These are phyloP conservation scores for Didymella keratinophila DNA, from an alignment of 2,329 filamentous ascomycete genomes.

Conservation along the genomic window DNA sequence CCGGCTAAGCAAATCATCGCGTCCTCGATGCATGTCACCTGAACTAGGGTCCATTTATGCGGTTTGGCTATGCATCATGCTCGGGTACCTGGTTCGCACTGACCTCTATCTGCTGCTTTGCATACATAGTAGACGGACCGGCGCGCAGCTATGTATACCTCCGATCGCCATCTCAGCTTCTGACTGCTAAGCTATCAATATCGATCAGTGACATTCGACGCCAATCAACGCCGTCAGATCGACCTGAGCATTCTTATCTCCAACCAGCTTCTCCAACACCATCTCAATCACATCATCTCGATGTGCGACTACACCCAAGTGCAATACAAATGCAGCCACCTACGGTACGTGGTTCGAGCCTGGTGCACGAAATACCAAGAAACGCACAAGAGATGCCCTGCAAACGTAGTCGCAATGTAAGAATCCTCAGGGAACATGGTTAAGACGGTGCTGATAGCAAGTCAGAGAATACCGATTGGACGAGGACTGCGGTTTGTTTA, in stretches of 20 bases:
- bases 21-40: slow-evolving; percentile 32
- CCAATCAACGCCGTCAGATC: slow-evolving; percentile 6
- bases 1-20: slow-evolving; percentile 31
- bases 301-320: slow-evolving; percentile 70
- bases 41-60: slow-evolving; percentile 24
- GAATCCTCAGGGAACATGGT: slow-evolving; percentile 9
- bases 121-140: slow-evolving; percentile 27
- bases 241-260: slow-evolving; percentile 1
- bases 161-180: slow-evolving; percentile 17
- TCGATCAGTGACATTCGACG: slow-evolving; percentile 13
- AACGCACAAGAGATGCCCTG: slow-evolving; percentile 63
- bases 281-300: slow-evolving; percentile 15
- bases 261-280: neutral
- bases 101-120: slow-evolving; percentile 24
- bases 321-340: slow-evolving; percentile 64
- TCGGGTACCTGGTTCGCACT: slow-evolving; percentile 37
- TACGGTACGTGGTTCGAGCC: slow-evolving; percentile 63
- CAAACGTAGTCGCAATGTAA: slow-evolving; percentile 63
- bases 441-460: slow-evolving; percentile 19
- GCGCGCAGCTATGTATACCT: slow-evolving; percentile 29
- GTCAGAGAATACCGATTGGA: slow-evolving; percentile 57
- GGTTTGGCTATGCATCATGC: slow-evolving; percentile 28
- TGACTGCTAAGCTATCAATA: slow-evolving; percentile 14
- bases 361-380: slow-evolving; percentile 64
- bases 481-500: slow-evolving; percentile 56